Percentiles rank a stretch among this genome's conserved stretches.
These are phyloP conservation scores for Forsythia suspensa DNA, from an alignment of 257 asterid species.

Conservation along the genomic window DNA sequence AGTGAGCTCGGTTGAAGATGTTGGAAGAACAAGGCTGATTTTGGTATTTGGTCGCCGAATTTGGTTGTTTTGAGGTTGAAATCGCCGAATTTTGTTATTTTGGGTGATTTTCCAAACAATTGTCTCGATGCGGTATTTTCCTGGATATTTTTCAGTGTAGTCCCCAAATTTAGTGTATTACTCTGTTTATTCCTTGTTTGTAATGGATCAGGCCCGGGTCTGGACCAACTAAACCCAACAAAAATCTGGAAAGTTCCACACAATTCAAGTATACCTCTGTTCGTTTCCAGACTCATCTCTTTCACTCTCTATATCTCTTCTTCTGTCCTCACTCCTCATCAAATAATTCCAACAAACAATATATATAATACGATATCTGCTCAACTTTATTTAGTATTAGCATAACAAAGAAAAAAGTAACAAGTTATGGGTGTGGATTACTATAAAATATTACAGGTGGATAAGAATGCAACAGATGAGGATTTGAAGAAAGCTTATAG, in stretches of 20 bases:
- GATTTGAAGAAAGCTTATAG: conserved; percentile 86
- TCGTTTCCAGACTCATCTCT: conserved; percentile 50
- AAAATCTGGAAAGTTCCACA: conserved; percentile 59
- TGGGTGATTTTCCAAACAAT: no score
- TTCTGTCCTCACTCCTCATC: no score
- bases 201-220: background rate
- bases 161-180: no score
- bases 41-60: no score
- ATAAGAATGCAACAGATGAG: conserved; percentile 67
- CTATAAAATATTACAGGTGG: conserved; percentile 66
- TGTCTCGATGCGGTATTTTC: no score
- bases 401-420: background rate
- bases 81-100: no score
- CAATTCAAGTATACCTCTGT: conserved; percentile 32
- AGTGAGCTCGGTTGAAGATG: no score
- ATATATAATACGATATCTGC: background rate
- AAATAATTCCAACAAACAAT: no score
- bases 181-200: background rate
- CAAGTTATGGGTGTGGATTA: conserved; percentile 73
- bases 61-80: no score
- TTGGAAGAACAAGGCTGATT: no score
- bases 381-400: background rate
- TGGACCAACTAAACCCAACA: background rate
- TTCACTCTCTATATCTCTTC: background rate
- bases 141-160: no score